These are phyloP conservation scores for Corymbia citriodora DNA, from an alignment of 441 rosid species.

Conservation along the genomic window DNA sequence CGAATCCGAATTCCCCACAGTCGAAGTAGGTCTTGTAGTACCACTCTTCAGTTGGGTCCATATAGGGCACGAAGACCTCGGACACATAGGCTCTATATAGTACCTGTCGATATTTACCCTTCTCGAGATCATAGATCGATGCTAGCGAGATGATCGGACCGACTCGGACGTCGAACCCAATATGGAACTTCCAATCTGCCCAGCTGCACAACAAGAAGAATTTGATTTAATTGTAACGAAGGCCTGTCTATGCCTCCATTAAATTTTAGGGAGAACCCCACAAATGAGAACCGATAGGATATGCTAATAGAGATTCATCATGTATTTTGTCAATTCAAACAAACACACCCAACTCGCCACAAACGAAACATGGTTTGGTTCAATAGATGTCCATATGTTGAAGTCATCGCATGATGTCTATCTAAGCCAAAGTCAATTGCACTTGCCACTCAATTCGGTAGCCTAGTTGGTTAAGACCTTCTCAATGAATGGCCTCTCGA, in stretches of 20 bases:
- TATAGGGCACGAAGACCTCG: conserved; percentile 61
- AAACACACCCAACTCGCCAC: not conserved
- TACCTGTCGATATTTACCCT: conserved; percentile 28
- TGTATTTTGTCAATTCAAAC: not conserved
- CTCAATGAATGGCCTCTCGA: too few relatives aligned
- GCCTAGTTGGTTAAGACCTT: too few relatives aligned
- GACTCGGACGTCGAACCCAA: conserved; percentile 46
- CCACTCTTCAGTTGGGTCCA: conserved; percentile 54
- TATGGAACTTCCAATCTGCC: conserved; percentile 52
- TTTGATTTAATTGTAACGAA: not conserved
- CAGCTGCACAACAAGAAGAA: not conserved
- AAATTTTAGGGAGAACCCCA: not conserved
- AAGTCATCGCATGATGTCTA: not conserved
- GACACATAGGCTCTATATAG: conserved; percentile 49
- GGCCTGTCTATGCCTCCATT: not conserved
- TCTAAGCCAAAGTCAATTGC: not conserved
- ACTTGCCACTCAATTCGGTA: too few relatives aligned
- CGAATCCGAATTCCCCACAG: conserved; percentile 53
- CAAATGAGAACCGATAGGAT: not conserved
- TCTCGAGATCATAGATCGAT: conserved; percentile 40
- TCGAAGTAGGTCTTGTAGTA: conserved; percentile 46
- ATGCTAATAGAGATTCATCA: not conserved
- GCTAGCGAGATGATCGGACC: conserved; percentile 58
- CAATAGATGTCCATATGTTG: not conserved
- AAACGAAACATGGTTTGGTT: not conserved